Percentiles rank a stretch among this genome's conserved stretches.
These are phyloP conservation scores for Backusella mclennaniae DNA, from an alignment of 192 early-diverging fungal species.

Conservation along the genomic window DNA sequence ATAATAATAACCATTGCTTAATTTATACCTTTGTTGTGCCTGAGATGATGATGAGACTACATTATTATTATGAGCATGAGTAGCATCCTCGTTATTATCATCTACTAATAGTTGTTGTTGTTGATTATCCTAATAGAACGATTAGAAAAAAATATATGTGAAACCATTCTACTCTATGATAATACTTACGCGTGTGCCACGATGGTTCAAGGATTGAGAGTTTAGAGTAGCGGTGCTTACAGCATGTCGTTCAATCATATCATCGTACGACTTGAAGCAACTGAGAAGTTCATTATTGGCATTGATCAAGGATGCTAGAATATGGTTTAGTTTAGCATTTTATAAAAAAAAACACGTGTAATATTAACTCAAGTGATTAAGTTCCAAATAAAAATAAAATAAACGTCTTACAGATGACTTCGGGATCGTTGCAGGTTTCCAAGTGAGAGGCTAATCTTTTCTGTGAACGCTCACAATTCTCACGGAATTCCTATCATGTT, in stretches of 20 bases:
- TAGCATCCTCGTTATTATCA: not conserved
- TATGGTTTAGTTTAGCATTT: not conserved
- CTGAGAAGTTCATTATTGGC: constrained; percentile 54
- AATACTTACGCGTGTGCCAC: not conserved
- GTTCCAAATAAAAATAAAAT: not conserved
- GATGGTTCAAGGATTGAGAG: constrained; percentile 33
- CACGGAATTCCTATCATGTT: constrained; percentile 48
- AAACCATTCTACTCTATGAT: not conserved
- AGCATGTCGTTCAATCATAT: constrained; percentile 54
- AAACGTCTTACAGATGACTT: constrained; percentile 39
- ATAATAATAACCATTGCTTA: not conserved
- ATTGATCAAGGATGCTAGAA: constrained; percentile 45
- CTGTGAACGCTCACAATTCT: constrained; percentile 47
- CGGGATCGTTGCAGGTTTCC: constrained; percentile 31
- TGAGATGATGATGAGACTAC: not conserved
- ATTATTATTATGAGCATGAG: not conserved
- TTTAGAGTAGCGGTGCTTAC: constrained; percentile 43
- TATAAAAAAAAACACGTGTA: not conserved
- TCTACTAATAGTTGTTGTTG: not conserved
- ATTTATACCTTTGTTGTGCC: not conserved
- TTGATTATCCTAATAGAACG: not conserved
- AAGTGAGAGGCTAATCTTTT: constrained; percentile 41
- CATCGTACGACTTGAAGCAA: constrained; percentile 55
- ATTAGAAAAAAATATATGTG: not conserved
- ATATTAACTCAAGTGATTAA: not conserved